Evolutionary conservation across 352 stramenopile genomes (phyloP), one percentile per base, ranked within the genome.

Genomic region (Globisporangium megalacanthum): DNA sequence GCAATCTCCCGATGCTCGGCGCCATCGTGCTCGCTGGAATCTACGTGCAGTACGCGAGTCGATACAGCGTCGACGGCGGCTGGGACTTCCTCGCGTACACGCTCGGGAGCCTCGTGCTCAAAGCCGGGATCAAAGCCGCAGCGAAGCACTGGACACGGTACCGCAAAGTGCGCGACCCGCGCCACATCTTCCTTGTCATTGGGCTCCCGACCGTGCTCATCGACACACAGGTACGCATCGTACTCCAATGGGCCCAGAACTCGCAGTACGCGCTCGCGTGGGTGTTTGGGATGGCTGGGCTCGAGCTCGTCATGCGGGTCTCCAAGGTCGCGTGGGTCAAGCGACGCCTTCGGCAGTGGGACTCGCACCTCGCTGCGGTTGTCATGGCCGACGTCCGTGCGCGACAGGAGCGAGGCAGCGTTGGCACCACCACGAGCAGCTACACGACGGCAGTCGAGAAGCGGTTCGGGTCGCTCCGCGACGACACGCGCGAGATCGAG

Each of bases 151-250:
- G 11, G 59, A 39, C 35, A 13, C 35, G 35, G 7, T 13, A 13
- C 78, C n/a, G 46, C 77, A 13, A 64, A 65, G 19, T 65, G 63
- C 36, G 48, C 56, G 70, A 74, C 36, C 70, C 66, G 19, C 70
- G 68, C 8, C 70, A 63, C n/a, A 73, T 80, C 65, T 75, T 68
- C 31, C 56, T 75, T 13, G 45, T 63, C 1, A 64, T 78, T 0
- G 73, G 52, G 5, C 35, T 80, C 0, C 70, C 73, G 8, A 79
- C 70, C 3, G 69, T 78, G 17, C 44, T 83, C 33, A 72, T 83
- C 42, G 69, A 83, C 56, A 80, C 70, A 6, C 71, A 83, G 49
- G 47, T 72, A 4, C 66, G 71, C 42, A 66, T 83, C 7, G 53
- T 73, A 14, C 33, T 83, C 33, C 55, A 75, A 20, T 63, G 68